Base-by-base conservation (phyloP, 2,329 filamentous ascomycete genomes). In the Tolypocladium ophioglossoides region DNA sequence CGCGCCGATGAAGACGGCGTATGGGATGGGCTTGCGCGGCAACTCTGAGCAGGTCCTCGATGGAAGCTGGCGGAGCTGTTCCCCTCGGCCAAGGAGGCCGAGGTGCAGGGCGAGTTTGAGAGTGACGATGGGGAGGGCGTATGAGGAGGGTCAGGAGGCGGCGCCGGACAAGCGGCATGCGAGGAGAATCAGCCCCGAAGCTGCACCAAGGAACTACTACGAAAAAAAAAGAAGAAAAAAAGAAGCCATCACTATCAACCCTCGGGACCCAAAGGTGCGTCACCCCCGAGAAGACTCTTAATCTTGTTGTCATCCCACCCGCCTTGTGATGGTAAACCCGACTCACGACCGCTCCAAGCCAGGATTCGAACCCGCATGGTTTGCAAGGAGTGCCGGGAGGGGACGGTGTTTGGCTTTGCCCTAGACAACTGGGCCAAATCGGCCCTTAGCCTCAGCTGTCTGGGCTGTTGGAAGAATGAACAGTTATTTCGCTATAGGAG, bases 1-100 rank as follows among this genome's bases (percentile, higher is more conserved):
- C 72, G 20, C 76, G n/a, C n/a, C 79, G 0, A 83, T 90, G 79
- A 90, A 89, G 72, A 76, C 77, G 48, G 87, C 86, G 0, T 91
- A 89, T 65, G 65, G 73, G 8, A 75, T 86, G 1, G 80, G 81
- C 0, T 62, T 91, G 27, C 77, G 85, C 61, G 87, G 87, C 0
- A 75, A 86, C 58, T 76, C 87, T 63, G 66, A 76, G 8, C 76
- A 71, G 60, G 83, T 87, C 2, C 63, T 82, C 50, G 77, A 87
- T 60, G 86, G 86, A 5, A 79, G 64, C 6, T 80, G 77, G 78
- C 73, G 70, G 48, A 70, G 34, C 57, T 77, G 41, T 80, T 81
- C 52, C 71, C 71, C 24, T 66, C 63, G 11, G 53, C 56, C 12
- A 58, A 63, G 2, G 64, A 62, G 3, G 71, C 67, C 0, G 73